phyloP scores from a whole-genome alignment of 2,329 filamentous ascomycete species.

The Aspergillus nomiae region DNA sequence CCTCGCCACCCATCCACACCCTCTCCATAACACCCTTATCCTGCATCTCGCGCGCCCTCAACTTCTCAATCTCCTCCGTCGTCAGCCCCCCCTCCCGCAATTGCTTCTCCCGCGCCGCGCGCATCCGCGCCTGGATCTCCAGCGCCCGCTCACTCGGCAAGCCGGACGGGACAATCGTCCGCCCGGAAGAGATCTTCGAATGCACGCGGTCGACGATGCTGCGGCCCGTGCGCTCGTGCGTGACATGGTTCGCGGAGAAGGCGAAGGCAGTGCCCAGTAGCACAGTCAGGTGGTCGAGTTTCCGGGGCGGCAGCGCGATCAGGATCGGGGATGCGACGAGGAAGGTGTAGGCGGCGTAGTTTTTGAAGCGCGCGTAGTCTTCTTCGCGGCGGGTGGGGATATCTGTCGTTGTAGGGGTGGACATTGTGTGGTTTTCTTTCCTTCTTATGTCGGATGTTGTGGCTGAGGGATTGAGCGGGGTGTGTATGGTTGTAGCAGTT shows the following conservation, averaged over 20 bases:
- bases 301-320: conserved; percentile 40
- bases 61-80: conserved; percentile 36
- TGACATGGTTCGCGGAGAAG: conserved; percentile 42
- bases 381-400: conserved; percentile 27
- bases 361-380: conserved; percentile 45
- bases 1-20: conserved; percentile 47
- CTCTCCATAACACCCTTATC: conserved; percentile 32
- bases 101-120: conserved; percentile 30
- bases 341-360: conserved; percentile 42
- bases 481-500: too few relatives aligned
- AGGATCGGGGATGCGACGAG: conserved; percentile 35
- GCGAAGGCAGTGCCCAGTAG: conserved; percentile 42
- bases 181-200: conserved; percentile 26
- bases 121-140: conserved; percentile 35
- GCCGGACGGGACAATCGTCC: conserved; percentile 11
- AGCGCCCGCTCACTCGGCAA: conserved; percentile 37
- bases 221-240: conserved; percentile 38
- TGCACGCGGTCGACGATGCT: conserved; percentile 38
- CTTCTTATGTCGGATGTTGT: too few relatives aligned
- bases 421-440: too few relatives aligned
- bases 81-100: conserved; percentile 23
- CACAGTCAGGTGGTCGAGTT: conserved; percentile 39
- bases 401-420: not conserved
- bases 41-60: conserved; percentile 31
- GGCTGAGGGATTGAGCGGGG: too few relatives aligned